Evolutionary conservation across 352 stramenopile genomes (phyloP).

Genomic region (Pythium utonaiense): DNA sequence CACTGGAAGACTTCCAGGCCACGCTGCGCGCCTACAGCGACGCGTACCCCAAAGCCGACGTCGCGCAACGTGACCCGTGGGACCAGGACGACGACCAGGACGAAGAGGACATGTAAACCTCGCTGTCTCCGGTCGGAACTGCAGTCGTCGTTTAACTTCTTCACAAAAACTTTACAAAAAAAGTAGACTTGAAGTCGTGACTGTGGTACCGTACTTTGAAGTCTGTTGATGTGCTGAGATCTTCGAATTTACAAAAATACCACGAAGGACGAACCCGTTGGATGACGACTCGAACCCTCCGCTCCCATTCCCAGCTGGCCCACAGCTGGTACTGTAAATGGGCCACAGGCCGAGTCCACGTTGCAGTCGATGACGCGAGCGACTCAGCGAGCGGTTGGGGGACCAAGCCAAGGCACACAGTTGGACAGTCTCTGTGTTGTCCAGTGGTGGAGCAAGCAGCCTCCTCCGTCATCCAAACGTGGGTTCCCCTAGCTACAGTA

Average conservation of each 20-base stretch:
- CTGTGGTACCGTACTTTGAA: too few species aligned
- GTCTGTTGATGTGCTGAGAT: background rate
- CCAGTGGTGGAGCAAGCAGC: background rate
- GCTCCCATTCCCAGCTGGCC: background rate
- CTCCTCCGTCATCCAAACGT: too few species aligned
- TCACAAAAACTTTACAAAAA: too few species aligned
- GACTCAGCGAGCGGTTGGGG: too few species aligned
- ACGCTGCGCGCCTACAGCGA: constrained; percentile 40
- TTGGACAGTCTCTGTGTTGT: background rate
- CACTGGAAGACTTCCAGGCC: constrained; percentile 51
- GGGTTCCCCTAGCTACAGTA: too few species aligned
- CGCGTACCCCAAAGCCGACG: constrained; percentile 29
- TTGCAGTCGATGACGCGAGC: too few species aligned
- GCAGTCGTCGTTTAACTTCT: too few species aligned
- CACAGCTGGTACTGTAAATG: background rate
- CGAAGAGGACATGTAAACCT: constrained; percentile 1
- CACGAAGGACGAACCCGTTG: background rate
- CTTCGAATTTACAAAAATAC: constrained; percentile 19
- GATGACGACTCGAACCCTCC: constrained; percentile 42
- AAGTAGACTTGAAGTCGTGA: too few species aligned
- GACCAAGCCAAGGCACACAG: too few species aligned
- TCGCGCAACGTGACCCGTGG: background rate
- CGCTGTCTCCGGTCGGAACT: too few species aligned
- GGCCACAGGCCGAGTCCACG: too few species aligned
- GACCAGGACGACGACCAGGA: constrained; percentile 15